Evolutionary conservation across 225 moss, liverwort and hornwort species (phyloP).

Genomic region (Straminergon stramineum): DNA sequence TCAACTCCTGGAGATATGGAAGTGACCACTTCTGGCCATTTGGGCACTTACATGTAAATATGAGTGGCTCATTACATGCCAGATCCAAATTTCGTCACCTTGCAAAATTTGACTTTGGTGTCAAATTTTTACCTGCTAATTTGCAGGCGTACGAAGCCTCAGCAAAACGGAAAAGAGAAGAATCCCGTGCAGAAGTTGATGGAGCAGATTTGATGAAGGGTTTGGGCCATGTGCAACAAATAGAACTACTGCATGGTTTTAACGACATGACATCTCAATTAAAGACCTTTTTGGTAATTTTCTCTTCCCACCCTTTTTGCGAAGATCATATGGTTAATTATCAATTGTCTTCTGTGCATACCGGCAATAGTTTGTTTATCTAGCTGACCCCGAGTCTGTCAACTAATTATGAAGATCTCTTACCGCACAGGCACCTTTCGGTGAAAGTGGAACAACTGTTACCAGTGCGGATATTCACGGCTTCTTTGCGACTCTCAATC

Average conservation of each 20-base stretch:
- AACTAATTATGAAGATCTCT: background rate
- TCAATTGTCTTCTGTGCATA: background rate
- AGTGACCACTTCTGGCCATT: background rate
- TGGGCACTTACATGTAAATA: background rate
- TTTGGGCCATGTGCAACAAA: slow-evolving; percentile 81
- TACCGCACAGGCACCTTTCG: slow-evolving; percentile 46
- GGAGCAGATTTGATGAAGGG: slow-evolving; percentile 59
- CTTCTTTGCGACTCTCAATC: slow-evolving; percentile 66
- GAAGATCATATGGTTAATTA: background rate
- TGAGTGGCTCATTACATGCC: background rate
- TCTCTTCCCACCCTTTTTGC: background rate
- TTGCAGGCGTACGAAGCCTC: slow-evolving; percentile 59
- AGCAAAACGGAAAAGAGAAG: slow-evolving; percentile 63
- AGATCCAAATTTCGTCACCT: background rate
- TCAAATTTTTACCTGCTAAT: background rate
- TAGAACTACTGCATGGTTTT: slow-evolving; percentile 74
- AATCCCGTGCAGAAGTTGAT: slow-evolving; percentile 37
- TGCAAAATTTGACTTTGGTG: background rate
- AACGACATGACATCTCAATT: slow-evolving; percentile 63
- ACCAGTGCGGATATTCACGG: slow-evolving; percentile 80
- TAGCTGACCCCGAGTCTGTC: background rate
- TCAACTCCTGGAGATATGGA: background rate
- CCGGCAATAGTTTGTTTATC: background rate
- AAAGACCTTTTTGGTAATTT: slow-evolving; percentile 48
- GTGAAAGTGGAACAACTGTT: slow-evolving; percentile 60